phyloP scores from a whole-genome alignment of 139 green algal species.

The Closterium sp. region DNA sequence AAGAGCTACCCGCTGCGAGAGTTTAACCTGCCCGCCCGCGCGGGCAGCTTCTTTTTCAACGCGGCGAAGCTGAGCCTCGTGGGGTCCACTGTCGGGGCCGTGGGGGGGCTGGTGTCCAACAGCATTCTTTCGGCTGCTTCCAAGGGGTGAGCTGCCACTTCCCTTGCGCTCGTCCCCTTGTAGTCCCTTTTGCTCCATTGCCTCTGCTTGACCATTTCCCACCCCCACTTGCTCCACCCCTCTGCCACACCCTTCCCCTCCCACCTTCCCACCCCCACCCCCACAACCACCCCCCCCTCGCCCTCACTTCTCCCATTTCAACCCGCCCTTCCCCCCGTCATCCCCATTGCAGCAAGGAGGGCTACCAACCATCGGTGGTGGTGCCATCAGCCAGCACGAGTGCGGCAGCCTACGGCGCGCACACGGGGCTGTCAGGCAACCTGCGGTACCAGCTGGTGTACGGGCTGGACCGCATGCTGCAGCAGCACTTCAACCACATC shows the following conservation, averaged over 20 bases:
- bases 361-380: slow-evolving; percentile 70
- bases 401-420: slow-evolving; percentile 74
- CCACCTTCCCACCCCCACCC: neutral
- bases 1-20: slow-evolving; percentile 72
- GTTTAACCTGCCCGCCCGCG: slow-evolving; percentile 69
- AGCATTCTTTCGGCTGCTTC: neutral
- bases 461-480: slow-evolving; percentile 86
- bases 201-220: neutral
- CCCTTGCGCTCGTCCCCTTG: no score
- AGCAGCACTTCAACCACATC: slow-evolving; percentile 59
- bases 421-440: slow-evolving; percentile 82
- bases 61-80: slow-evolving; percentile 83
- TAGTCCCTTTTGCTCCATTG: neutral
- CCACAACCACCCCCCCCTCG: no score
- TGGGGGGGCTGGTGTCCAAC: slow-evolving; percentile 34
- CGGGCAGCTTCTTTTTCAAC: slow-evolving; percentile 75
- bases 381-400: slow-evolving; percentile 66
- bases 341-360: neutral
- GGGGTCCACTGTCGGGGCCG: slow-evolving; percentile 65
- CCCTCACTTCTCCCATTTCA: neutral
- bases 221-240: neutral
- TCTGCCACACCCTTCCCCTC: no score
- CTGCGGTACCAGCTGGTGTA: slow-evolving; percentile 86
- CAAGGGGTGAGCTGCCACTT: slow-evolving; percentile 6
- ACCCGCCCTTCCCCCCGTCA: neutral